Base-by-base conservation (phyloP, 768 basidiomycete species). In the Asterophora lycoperdoides region DNA sequence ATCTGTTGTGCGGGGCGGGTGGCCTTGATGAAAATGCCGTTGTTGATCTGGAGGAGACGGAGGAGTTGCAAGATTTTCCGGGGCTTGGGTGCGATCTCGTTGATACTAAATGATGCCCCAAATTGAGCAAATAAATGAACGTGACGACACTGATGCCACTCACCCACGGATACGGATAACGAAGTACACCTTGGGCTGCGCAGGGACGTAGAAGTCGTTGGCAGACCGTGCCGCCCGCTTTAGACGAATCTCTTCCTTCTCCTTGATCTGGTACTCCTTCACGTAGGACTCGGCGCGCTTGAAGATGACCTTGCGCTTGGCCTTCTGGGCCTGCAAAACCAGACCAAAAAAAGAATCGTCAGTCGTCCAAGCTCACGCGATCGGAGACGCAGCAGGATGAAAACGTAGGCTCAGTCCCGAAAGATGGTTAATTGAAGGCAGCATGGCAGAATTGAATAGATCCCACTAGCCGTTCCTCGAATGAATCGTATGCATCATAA, bases 11-110 rank as follows among this genome's bases (percentile, higher is more conserved):
- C 97, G 26, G 96, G 93, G 70, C 80, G 89, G 61, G 93, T 97
- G 46, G 90, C 94, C 73, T 95, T 94, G 68, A 99, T 82, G 67
- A 99, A 99, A 40, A 99, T 86, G 69, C 95, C 96, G 65, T 93
- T 98, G 84, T 99, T 98, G 79, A 99, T 99, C 70, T 98, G 96
- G 61, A 96, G 87, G 55, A 99, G 84, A 61, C 96, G 93, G 67
- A 99, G 89, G 56, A 99, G 85, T 68, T 99, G 96, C 62, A 99
- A 74, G 67, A 99, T 97, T 80, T 99, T 99, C 67, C 93, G 88
- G 64, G 96, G 96, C 75, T 99, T 99, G 52, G 96, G 96, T 48
- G 96, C 93, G 65, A 99, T 96, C 68, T 98, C 92, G 71, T 97
- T 98, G 79, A 99, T 93, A 95, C 96, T 93, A 13, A 9, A 32